A percentile compares a stretch with the other conserved stretches of the same genome.
Conservation (phyloP, 805 yeast genomes). For the Cyberlindnera mississippiensis region DNA sequence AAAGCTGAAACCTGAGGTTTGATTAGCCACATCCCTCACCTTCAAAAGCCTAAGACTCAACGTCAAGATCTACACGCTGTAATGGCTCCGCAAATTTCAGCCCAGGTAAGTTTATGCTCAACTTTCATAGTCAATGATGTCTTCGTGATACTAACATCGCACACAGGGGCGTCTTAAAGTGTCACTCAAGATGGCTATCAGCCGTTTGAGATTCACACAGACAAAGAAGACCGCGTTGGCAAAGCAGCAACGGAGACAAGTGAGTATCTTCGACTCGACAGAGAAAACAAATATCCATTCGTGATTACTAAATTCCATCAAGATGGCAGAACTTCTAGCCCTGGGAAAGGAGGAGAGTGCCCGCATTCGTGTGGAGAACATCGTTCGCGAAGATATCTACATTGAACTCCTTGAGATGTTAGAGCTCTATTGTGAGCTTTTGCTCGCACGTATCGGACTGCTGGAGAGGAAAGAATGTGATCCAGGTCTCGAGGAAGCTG, state of each 20-base stretch:
- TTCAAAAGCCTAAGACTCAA: not conserved
- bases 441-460: slow-evolving; percentile 69
- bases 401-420: slow-evolving; percentile 74
- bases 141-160: no score
- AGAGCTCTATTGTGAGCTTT: slow-evolving; percentile 77
- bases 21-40: no score
- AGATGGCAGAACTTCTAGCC: slow-evolving; percentile 63
- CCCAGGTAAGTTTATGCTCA: slow-evolving; percentile 27
- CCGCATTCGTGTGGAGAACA: slow-evolving; percentile 74
- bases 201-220: slow-evolving; percentile 63
- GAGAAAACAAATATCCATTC: no score
- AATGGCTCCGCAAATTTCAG: slow-evolving; percentile 29
- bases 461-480: slow-evolving; percentile 37
- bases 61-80: not conserved
- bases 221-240: slow-evolving; percentile 67
- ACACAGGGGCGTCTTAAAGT: slow-evolving; percentile 29
- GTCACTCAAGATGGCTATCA: slow-evolving; percentile 57
- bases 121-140: no score
- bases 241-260: slow-evolving; percentile 65
- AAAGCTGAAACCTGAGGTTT: no score
- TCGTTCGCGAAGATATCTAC: slow-evolving; percentile 77
- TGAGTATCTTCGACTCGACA: slow-evolving; percentile 12
- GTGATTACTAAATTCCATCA: no score
- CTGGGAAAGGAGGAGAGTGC: slow-evolving; percentile 81
- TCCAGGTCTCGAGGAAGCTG: slow-evolving; percentile 53